Conservation (phyloP, 208 protist species). For the Leptomonas pyrrhocoris region DNA sequence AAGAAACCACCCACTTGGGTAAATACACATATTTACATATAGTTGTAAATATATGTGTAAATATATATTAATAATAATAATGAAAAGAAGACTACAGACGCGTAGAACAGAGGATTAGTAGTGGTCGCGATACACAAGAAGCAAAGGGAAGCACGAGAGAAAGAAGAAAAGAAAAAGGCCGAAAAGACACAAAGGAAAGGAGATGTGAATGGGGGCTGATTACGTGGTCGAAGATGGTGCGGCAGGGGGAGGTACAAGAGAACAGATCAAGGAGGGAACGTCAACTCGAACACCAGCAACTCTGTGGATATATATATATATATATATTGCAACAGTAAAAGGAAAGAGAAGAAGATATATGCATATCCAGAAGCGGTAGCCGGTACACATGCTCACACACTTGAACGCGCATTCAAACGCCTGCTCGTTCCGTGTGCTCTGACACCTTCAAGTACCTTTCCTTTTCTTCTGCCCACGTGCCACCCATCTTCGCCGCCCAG, state of each 20-base stretch:
- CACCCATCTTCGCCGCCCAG: background rate
- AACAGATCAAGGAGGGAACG: no score
- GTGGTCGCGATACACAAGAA: background rate
- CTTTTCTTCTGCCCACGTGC: background rate
- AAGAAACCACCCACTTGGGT: no score
- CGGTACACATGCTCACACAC: no score
- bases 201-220: background rate
- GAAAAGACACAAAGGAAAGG: background rate
- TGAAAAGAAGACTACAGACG: conserved; percentile 10
- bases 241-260: background rate
- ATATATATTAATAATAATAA: background rate
- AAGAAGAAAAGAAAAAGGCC: background rate
- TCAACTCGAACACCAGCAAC: conserved; percentile 5
- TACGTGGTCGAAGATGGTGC: background rate
- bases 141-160: conserved; percentile 1
- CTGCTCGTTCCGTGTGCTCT: no score
- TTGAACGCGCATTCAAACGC: no score
- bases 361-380: no score
- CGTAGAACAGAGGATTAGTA: conserved; percentile 1
- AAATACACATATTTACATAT: no score
- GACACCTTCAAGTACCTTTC: no score
- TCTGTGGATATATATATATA: background rate
- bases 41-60: no score
- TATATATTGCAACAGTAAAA: background rate
- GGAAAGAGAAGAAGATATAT: background rate